These are phyloP conservation scores for Heimioporus sp. DNA, from an alignment of 768 basidiomycete genomes.

Conservation along the genomic window DNA sequence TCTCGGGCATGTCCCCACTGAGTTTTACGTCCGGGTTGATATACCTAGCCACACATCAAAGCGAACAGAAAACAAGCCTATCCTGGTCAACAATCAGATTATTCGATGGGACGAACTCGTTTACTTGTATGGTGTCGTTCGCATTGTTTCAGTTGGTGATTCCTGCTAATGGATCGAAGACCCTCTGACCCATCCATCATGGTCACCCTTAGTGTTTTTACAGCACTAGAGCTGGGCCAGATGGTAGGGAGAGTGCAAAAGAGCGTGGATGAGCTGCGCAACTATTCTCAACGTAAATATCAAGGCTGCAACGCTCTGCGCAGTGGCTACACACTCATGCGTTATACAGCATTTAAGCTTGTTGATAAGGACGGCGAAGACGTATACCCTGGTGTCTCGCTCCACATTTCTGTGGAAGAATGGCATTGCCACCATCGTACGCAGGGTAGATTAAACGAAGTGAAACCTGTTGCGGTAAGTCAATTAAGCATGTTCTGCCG, in stretches of 20 bases:
- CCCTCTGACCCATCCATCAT: background rate
- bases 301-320: background rate
- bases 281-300: background rate
- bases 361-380: background rate
- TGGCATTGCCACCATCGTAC: background rate
- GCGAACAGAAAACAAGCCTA: slow-evolving; percentile 5
- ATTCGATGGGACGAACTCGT: slow-evolving; percentile 14
- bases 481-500: background rate
- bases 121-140: background rate
- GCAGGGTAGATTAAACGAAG: background rate
- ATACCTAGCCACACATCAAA: background rate
- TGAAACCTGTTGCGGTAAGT: background rate
- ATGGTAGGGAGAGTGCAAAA: slow-evolving; percentile 9
- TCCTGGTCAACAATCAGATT: background rate
- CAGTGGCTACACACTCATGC: background rate
- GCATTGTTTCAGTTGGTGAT: background rate
- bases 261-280: background rate
- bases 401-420: background rate
- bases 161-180: background rate
- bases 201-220: slow-evolving; percentile 1
- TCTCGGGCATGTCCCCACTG: slow-evolving; percentile 13
- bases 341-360: background rate
- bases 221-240: slow-evolving; percentile 8
- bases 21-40: slow-evolving; percentile 13
- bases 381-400: background rate